A percentile compares a stretch with the other conserved stretches of the same genome.
These are phyloP conservation scores for Trichoderma sp. DNA, from an alignment of 2,329 filamentous ascomycete genomes.

Conservation along the genomic window DNA sequence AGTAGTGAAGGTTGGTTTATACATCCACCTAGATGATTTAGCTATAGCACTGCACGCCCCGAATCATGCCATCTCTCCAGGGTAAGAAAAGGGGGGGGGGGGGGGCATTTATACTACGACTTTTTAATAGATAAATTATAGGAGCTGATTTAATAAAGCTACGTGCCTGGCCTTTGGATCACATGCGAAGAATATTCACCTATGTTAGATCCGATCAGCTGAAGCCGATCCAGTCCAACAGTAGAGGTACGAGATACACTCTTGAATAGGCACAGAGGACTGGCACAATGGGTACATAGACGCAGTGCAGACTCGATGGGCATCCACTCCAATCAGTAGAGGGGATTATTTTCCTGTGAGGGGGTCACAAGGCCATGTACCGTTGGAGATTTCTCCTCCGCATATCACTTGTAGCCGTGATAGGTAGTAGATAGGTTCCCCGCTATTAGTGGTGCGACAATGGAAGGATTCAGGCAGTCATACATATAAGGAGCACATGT, in stretches of 20 bases:
- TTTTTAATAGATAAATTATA: background rate
- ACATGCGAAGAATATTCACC: background rate
- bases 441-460: background rate
- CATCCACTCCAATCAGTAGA: background rate
- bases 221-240: background rate
- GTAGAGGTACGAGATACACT: background rate
- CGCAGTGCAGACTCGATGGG: background rate
- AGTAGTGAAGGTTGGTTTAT: no score
- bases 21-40: no score
- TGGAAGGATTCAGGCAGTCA: background rate
- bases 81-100: no score
- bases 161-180: no score
- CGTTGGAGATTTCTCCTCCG: background rate
- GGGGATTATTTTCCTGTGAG: background rate
- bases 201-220: background rate
- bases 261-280: background rate
- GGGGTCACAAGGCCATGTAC: background rate
- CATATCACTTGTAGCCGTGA: background rate
- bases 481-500: background rate
- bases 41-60: no score
- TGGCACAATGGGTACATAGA: background rate
- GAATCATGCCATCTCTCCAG: no score
- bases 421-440: background rate
- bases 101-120: no score
- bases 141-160: accelerated